A percentile compares a stretch with the other conserved stretches of the same genome.
Conservation (phyloP, 2,329 filamentous ascomycete species). For the Rutstroemia sp. region DNA sequence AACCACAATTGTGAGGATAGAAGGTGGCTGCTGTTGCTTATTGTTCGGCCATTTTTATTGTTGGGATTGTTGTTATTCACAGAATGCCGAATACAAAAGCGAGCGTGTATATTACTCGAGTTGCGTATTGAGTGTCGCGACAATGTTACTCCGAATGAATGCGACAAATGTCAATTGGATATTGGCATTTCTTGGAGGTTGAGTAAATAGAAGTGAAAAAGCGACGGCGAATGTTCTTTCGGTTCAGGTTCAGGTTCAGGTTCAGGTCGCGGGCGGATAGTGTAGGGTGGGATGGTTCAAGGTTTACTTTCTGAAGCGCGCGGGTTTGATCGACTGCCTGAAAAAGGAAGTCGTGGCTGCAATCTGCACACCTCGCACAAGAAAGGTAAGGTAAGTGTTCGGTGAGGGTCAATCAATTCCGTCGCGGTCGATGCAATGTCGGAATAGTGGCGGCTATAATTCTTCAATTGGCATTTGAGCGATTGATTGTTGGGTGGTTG, state of each 20-base stretch:
- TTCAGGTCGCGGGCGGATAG: too few species aligned
- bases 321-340: slow-evolving; percentile 2
- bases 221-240: background rate
- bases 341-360: background rate
- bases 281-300: too few species aligned
- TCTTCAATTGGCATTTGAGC: too few species aligned
- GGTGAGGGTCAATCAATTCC: background rate
- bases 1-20: background rate
- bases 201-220: background rate
- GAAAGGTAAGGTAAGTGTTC: background rate
- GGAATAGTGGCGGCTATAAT: too few species aligned
- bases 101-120: background rate
- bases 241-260: too few species aligned
- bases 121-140: background rate
- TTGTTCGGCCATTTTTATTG: background rate
- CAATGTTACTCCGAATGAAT: background rate
- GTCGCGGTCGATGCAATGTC: background rate
- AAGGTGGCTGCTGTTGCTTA: background rate
- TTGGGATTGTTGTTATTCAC: background rate
- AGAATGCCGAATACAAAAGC: background rate
- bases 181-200: background rate
- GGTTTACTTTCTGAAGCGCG: background rate
- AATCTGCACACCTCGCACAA: background rate
- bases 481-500: too few species aligned
- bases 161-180: background rate